Base-by-base conservation (phyloP, 192 early-diverging fungal species). In the Backusella mclennaniae region DNA sequence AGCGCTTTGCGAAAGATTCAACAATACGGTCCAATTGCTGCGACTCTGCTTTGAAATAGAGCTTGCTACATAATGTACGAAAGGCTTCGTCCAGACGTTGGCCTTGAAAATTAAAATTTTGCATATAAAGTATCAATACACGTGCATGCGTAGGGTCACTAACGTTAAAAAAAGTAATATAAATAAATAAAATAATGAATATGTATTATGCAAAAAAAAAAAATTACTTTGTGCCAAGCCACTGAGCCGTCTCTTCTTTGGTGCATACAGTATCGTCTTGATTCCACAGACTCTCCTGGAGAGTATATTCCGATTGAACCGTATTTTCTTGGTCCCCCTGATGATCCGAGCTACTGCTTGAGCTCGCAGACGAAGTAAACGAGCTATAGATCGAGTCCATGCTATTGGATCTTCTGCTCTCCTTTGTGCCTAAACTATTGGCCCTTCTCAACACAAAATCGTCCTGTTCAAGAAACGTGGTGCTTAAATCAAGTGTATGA, bases 1-100 rank as follows among this genome's bases (percentile, higher is more conserved):
- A 97, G 1, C 93, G 86, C 71, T 87, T 82, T n/a, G 96, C 88
- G 82, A 97, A 92, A 26, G 86, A 90, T 46, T 89, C 88, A 71
- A 98, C 77, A 26, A 98, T 91, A 31, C 97, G 89, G 80, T 95
- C 96, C 35, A 98, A 88, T 66, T 93, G 88, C 80, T 98, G 97
- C 12, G 95, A 88, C 82, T 98, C 97, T 35, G 92, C 97, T 63
- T 93, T 93, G 69, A 98, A 81, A n/a, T 89, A 88, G 0, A 96
- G 84, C 35, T 94, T 92, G 53, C 79, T 77, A 73, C 95, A 95
- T 73, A 98, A 79, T 17, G 59, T 42, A 78, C 89, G 87, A 41
- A 66, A 80, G 23, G 92, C 93, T 71, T 89, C 83, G 76, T 97
- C 96, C 15, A 98, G 81, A 31, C 88, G 85, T 73, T 85, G 79